phyloP scores from a whole-genome alignment of 495 filamentous ascomycete genomes.

The Aspergillus kassunensis region DNA sequence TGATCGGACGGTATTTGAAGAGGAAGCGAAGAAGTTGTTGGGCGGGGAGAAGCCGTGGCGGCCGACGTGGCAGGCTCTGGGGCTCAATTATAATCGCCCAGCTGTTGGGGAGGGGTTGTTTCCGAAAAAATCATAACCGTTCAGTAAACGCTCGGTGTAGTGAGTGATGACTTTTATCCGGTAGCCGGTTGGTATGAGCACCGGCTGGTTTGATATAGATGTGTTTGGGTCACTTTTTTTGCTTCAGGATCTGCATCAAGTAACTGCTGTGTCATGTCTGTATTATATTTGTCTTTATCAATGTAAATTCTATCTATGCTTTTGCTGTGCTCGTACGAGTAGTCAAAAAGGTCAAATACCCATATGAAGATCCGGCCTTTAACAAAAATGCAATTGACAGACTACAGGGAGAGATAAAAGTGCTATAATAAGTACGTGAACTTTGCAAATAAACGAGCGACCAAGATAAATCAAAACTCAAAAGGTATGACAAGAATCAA shows the following conservation, averaged over 20 bases:
- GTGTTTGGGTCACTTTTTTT: neutral
- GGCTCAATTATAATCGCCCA: constrained; percentile 29
- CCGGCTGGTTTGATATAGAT: too few relatives aligned
- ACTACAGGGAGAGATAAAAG: too few relatives aligned
- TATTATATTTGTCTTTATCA: constrained; percentile 17
- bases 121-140: constrained; percentile 4
- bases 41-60: constrained; percentile 35
- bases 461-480: too few relatives aligned
- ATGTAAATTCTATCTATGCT: constrained; percentile 3
- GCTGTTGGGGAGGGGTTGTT: constrained; percentile 13
- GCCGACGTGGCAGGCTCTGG: constrained; percentile 46
- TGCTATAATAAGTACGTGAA: too few relatives aligned
- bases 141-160: too few relatives aligned
- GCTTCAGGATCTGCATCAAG: constrained; percentile 5
- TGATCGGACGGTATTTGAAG: constrained; percentile 29
- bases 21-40: constrained; percentile 58
- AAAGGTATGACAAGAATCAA: too few relatives aligned
- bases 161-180: too few relatives aligned
- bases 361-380: too few relatives aligned
- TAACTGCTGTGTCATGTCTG: constrained; percentile 11
- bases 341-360: too few relatives aligned
- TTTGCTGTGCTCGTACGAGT: neutral
- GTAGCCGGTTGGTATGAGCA: too few relatives aligned
- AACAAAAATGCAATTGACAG: too few relatives aligned
- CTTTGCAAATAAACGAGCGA: too few relatives aligned